Conservation (phyloP, 305 asterid genomes). For the Rubia balearica region DNA sequence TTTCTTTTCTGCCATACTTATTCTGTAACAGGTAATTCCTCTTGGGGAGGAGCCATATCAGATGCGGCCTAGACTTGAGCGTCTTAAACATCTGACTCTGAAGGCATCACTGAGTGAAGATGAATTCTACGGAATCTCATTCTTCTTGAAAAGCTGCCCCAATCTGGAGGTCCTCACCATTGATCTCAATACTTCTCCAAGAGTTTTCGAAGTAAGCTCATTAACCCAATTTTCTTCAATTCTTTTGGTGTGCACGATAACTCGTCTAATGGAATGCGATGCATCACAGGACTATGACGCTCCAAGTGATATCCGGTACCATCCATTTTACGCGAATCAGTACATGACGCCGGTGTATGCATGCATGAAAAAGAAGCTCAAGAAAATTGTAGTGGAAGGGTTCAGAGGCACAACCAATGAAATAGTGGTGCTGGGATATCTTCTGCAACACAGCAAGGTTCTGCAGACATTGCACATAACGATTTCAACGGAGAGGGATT, state of each 20-base stretch:
- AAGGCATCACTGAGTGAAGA: constrained; percentile 17
- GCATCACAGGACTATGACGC: constrained; percentile 14
- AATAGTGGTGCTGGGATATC: constrained; percentile 14
- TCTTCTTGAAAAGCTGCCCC: constrained; percentile 25
- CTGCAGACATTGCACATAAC: constrained; percentile 5
- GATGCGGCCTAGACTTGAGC: constrained; percentile 13
- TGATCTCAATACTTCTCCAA: constrained; percentile 8
- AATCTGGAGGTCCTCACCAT: constrained; percentile 18
- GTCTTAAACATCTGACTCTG: constrained; percentile 16
- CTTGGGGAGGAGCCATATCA: neutral
- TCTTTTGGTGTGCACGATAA: neutral
- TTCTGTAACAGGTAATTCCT: constrained; percentile 15
- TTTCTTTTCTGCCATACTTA: too few species aligned
- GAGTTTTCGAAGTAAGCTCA: constrained; percentile 12
- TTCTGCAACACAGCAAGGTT: constrained; percentile 10
- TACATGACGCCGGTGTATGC: neutral
- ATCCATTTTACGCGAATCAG: constrained; percentile 5
- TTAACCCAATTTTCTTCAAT: neutral
- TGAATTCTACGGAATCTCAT: constrained; percentile 27
- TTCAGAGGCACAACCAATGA: constrained; percentile 23
- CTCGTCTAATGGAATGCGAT: neutral
- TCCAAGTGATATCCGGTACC: constrained; percentile 5
- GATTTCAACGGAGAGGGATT: constrained; percentile 13
- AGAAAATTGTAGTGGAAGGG: constrained; percentile 15
- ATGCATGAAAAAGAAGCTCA: constrained; percentile 15